Percentiles rank a stretch among this genome's conserved stretches.
Evolutionary conservation across 805 yeast species (phyloP).

Genomic region (Geotrichum ghanense): DNA sequence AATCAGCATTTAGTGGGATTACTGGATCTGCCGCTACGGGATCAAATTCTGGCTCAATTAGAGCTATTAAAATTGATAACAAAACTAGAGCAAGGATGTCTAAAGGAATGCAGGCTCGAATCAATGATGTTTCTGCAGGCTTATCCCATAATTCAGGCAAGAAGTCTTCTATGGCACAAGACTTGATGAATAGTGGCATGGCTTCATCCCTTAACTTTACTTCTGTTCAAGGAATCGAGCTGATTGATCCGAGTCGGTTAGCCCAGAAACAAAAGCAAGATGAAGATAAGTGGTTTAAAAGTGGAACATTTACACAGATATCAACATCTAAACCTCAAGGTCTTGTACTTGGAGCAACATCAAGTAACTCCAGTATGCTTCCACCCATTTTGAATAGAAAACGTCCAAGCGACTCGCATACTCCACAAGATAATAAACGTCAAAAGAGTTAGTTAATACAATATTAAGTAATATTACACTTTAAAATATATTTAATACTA

Average conservation of each 20-base stretch:
- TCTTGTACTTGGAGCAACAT: background rate
- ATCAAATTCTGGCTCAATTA: constrained; percentile 14
- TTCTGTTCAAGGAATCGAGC: constrained; percentile 18
- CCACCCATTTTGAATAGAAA: background rate
- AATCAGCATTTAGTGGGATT: constrained; percentile 35
- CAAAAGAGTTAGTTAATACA: constrained; percentile 1
- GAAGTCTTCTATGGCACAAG: constrained; percentile 3
- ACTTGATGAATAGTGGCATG: constrained; percentile 10
- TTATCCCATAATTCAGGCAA: constrained; percentile 1
- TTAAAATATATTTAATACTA: too few species aligned
- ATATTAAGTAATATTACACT: too few species aligned
- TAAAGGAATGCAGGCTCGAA: constrained; percentile 44
- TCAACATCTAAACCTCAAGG: background rate
- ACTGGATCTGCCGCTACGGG: constrained; percentile 17
- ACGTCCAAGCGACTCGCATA: background rate
- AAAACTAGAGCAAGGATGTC: constrained; percentile 49
- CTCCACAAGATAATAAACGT: constrained; percentile 1
- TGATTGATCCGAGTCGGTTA: constrained; percentile 15
- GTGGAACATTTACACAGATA: constrained; percentile 15
- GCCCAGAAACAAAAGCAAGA: constrained; percentile 3
- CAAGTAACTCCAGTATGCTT: background rate
- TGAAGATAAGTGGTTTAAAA: constrained; percentile 18
- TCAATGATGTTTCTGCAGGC: constrained; percentile 6
- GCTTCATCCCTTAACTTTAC: constrained; percentile 16
- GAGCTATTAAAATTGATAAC: constrained; percentile 25